Conservation (phyloP, 2,329 filamentous ascomycete genomes). For the Colletotrichum salicis region DNA sequence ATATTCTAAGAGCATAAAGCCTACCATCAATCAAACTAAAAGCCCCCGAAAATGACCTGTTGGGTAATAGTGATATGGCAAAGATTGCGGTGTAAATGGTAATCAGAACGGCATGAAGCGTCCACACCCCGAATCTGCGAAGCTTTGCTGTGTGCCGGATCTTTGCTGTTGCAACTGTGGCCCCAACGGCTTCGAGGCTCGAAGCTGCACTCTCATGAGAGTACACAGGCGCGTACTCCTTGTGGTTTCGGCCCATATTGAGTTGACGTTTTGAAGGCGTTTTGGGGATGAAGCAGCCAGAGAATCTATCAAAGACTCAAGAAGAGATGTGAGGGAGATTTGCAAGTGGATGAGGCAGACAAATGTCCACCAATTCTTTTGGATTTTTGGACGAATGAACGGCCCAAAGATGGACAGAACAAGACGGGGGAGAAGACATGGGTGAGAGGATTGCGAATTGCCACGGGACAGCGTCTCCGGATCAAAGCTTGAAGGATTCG, state of each 20-base stretch:
- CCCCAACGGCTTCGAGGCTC: slow-evolving; percentile 19
- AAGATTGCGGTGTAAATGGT: slow-evolving; percentile 20
- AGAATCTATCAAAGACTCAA: background rate
- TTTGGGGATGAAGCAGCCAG: background rate
- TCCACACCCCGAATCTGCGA: slow-evolving; percentile 11
- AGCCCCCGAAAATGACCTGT: background rate
- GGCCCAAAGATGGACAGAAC: background rate
- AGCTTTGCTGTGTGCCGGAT: background rate
- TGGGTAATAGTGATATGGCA: background rate
- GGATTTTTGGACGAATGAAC: background rate
- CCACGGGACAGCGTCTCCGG: too few relatives aligned
- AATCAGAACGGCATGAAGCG: slow-evolving; percentile 14
- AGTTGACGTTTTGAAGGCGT: background rate
- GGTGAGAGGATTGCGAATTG: background rate
- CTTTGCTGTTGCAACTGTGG: background rate
- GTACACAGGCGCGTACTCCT: slow-evolving; percentile 9
- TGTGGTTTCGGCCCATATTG: slow-evolving; percentile 3
- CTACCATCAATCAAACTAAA: slow-evolving; percentile 30
- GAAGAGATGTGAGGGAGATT: too few relatives aligned
- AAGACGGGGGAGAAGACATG: background rate
- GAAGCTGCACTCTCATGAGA: slow-evolving; percentile 15
- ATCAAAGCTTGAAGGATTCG: background rate
- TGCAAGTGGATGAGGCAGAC: too few relatives aligned
- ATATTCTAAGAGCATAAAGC: background rate
- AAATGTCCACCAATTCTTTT: background rate